Base-by-base conservation (phyloP, 352 stramenopile genomes). In the Globisporangium ultimum region DNA sequence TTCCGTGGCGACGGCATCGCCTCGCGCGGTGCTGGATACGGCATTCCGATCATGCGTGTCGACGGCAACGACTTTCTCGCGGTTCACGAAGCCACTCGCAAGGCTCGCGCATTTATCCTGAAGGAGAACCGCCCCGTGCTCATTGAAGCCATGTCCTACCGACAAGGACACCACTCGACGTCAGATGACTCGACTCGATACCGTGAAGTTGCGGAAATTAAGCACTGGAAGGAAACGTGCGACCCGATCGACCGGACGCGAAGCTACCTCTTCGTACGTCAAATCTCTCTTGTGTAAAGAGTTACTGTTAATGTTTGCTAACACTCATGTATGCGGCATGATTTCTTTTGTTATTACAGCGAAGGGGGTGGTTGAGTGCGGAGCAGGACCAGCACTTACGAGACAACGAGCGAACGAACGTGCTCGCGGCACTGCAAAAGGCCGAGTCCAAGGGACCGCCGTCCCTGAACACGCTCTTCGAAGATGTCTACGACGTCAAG, bases 61-160 rank as follows among this genome's bases (percentile, higher is more conserved):
- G 97, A 99, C 71, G 97, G 97, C 48, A 99, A 99, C 67, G 97
- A 99, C 64, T 82, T 98, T 21, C 84, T 99, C 66, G 97, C 97
- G 21, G 93, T 99, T 0, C 83, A 98, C 68, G 87, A 96, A 47
- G 96, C 93, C 20, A 98, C 96, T 12, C 72, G 75, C 8, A 74
- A 85, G 60, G 97, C 97, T 12, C 85, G 95, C 13, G 80, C 94
- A 55, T 94, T 97, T 60, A 97, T 96, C 50, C 56, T 98, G 32
- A 71, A 86, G 45, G 74, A 98, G 49, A 88, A 84, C 49, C 76
- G 83, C 6, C 97, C 97, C 0, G 88, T 99, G 17, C 78, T 99
- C 48, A 92, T 99, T 58, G 97, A 99, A 70, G 85, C 91, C 0
- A 99, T 99, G 97, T 98, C 95, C 0, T 99, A 99, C 72, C 89